Evolutionary conservation across 2,329 filamentous ascomycete species (phyloP).

Genomic region (Bimuria novae-zelandiae): DNA sequence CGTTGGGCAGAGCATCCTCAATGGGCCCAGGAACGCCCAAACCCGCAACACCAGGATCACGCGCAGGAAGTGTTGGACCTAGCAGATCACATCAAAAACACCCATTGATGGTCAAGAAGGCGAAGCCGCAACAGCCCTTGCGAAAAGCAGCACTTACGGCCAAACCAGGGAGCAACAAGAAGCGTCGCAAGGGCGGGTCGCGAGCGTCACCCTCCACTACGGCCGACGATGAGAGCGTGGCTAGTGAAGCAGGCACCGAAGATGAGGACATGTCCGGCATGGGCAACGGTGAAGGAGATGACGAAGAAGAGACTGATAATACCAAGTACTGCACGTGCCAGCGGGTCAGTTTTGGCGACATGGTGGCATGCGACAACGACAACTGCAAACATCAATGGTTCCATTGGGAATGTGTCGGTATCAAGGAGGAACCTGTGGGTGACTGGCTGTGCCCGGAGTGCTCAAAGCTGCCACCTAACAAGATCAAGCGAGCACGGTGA

Average conservation of each 20-base stretch:
- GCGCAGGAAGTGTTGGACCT: constrained; percentile 65
- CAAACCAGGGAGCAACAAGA: constrained; percentile 44
- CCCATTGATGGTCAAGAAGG: constrained; percentile 56
- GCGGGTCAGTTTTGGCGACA: constrained; percentile 82
- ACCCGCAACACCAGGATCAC: constrained; percentile 57
- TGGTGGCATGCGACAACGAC: constrained; percentile 87
- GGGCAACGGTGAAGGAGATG: constrained; percentile 41
- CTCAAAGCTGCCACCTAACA: constrained; percentile 44
- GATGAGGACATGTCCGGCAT: constrained; percentile 58
- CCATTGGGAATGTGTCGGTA: constrained; percentile 69
- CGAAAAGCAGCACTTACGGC: constrained; percentile 42
- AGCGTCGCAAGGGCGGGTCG: constrained; percentile 43
- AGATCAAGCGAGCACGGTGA: constrained; percentile 48
- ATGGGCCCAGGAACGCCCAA: constrained; percentile 68
- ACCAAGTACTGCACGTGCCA: constrained; percentile 82
- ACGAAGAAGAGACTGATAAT: constrained; percentile 74
- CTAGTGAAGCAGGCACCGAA: constrained; percentile 49
- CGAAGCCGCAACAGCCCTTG: constrained; percentile 57
- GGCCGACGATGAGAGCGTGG: constrained; percentile 59
- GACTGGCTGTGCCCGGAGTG: constrained; percentile 56
- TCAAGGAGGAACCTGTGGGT: constrained; percentile 55
- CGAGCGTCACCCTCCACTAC: constrained; percentile 49
- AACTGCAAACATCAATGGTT: constrained; percentile 85
- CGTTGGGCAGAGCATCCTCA: constrained; percentile 62
- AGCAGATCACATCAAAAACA: constrained; percentile 48